A percentile compares a stretch with the other conserved stretches of the same genome.
These are phyloP conservation scores for Termitomyces heimii DNA, from an alignment of 768 basidiomycete species.

Conservation along the genomic window DNA sequence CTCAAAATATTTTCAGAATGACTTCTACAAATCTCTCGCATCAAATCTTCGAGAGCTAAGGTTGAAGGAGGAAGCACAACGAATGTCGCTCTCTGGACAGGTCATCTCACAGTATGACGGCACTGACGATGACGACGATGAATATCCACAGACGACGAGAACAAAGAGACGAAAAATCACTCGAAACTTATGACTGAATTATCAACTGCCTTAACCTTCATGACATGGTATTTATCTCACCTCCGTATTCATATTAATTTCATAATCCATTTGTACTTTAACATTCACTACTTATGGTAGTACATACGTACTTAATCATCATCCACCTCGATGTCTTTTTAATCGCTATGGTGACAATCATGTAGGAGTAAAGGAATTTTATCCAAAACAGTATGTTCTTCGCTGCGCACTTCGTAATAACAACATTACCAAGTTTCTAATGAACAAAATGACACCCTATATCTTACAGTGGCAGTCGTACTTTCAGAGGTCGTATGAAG, in stretches of 20 bases:
- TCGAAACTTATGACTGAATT: slow-evolving; percentile 1
- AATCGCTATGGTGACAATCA: neutral
- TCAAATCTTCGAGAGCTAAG: slow-evolving; percentile 55
- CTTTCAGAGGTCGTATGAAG: too few species aligned
- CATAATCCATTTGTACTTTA: neutral
- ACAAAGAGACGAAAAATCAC: slow-evolving; percentile 28
- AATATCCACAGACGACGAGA: slow-evolving; percentile 30
- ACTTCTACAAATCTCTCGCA: slow-evolving; percentile 61
- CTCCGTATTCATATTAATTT: neutral
- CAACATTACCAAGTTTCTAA: neutral
- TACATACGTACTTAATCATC: neutral
- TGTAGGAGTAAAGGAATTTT: neutral
- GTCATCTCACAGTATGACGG: slow-evolving; percentile 29
- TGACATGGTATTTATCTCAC: neutral
- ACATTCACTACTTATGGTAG: neutral
- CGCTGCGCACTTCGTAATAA: neutral
- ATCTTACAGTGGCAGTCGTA: too few species aligned
- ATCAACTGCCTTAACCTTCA: neutral
- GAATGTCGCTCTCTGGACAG: slow-evolving; percentile 24
- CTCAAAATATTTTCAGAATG: slow-evolving; percentile 36
- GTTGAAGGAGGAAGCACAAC: slow-evolving; percentile 49
- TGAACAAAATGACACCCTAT: too few species aligned
- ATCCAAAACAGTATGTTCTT: neutral
- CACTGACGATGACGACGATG: slow-evolving; percentile 49
- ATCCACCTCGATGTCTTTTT: neutral